Percentiles rank a stretch among this genome's conserved stretches.
These are phyloP conservation scores for Rhododendron vialii DNA, from an alignment of 148 eudicot species.

Conservation along the genomic window DNA sequence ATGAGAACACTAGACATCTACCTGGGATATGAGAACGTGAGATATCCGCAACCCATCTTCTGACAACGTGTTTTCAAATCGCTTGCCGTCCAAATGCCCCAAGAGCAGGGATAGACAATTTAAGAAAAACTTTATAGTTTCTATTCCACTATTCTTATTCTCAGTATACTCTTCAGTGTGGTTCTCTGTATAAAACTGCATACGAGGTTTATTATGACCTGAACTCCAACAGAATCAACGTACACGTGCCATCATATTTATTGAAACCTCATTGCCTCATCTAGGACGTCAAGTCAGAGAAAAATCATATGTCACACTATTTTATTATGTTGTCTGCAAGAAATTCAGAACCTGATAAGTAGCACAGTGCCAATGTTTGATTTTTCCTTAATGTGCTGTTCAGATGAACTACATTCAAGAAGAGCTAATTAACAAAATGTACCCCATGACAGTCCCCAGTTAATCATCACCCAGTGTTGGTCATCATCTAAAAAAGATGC, in stretches of 20 bases:
- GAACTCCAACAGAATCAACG: background rate
- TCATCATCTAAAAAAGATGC: background rate
- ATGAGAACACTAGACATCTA: constrained; percentile 7
- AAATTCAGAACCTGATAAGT: background rate
- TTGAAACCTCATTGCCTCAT: background rate
- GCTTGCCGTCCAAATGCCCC: constrained; percentile 54
- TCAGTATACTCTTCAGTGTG: constrained; percentile 30
- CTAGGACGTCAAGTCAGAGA: background rate
- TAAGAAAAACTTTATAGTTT: constrained; percentile 64
- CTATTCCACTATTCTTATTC: constrained; percentile 46
- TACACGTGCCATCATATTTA: background rate
- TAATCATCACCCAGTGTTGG: background rate
- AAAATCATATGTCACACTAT: background rate
- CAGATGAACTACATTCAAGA: background rate
- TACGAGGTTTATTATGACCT: constrained; percentile 12
- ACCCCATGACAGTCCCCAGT: background rate
- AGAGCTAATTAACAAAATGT: background rate
- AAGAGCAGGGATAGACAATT: constrained; percentile 68
- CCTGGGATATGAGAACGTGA: constrained; percentile 59
- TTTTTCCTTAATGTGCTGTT: background rate
- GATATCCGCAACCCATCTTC: constrained; percentile 51
- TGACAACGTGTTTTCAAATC: constrained; percentile 37
- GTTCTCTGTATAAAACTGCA: constrained; percentile 66
- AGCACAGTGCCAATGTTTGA: background rate
- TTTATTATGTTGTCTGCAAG: background rate